Percentiles rank a stretch among this genome's conserved stretches.
Conservation (phyloP, 805 yeast species). For the Vanderwaltozyma tropicalis region DNA sequence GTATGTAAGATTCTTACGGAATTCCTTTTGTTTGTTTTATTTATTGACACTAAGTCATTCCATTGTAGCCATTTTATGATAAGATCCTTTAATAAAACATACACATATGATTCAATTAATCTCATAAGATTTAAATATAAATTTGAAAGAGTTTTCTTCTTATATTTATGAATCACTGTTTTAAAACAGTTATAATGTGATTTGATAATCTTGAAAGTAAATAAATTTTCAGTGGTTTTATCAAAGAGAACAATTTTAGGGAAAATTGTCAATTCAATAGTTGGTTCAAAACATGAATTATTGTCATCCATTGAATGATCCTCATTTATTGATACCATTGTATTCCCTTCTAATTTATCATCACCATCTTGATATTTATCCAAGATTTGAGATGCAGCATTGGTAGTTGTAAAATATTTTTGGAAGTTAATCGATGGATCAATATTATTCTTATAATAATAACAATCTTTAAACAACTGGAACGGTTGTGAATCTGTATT, state of each 20-base stretch:
- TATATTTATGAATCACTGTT: slow-evolving; percentile 5
- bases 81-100: slow-evolving; percentile 10
- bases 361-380: background rate
- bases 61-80: slow-evolving; percentile 13
- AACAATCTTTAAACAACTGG: slow-evolving; percentile 2
- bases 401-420: background rate
- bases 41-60: slow-evolving; percentile 7
- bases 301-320: background rate
- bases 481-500: background rate
- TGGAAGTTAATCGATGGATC: background rate
- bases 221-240: no score
- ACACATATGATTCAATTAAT: slow-evolving; percentile 11
- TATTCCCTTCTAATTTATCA: background rate
- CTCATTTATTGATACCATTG: background rate
- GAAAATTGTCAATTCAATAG: background rate
- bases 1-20: slow-evolving; percentile 5
- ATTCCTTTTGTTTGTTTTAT: slow-evolving; percentile 4
- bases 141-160: slow-evolving; percentile 2
- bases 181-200: slow-evolving; percentile 8
- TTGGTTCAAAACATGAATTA: background rate
- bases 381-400: no score
- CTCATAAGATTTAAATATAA: slow-evolving; percentile 10
- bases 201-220: slow-evolving; percentile 4
- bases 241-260: slow-evolving; percentile 7
- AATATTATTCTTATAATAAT: background rate